Percentiles rank a stretch among this genome's conserved stretches.
phyloP scores from a whole-genome alignment of 495 filamentous ascomycete species.

The Aspergillus hancockii region DNA sequence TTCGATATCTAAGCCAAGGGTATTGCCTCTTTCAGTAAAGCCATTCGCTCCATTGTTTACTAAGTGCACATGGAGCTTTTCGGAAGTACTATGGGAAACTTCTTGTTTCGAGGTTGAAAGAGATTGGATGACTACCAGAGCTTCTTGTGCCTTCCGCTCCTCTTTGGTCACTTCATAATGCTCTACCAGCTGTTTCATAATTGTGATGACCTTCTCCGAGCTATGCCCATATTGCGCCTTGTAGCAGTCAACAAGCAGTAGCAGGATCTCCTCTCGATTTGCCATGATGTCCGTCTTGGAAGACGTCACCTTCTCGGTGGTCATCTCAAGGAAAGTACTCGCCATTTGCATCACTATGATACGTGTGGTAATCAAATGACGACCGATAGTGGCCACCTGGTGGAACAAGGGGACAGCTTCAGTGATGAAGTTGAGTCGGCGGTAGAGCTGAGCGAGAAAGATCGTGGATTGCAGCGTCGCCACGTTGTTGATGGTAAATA shows the following conservation, averaged over 20 bases:
- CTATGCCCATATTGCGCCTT: slow-evolving; percentile 35
- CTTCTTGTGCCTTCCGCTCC: slow-evolving; percentile 19
- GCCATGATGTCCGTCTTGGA: slow-evolving; percentile 42
- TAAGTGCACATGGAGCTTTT: slow-evolving; percentile 13
- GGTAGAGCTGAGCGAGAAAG: slow-evolving; percentile 20
- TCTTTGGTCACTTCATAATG: slow-evolving; percentile 34
- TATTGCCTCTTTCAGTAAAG: slow-evolving; percentile 16
- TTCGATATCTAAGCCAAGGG: slow-evolving; percentile 16
- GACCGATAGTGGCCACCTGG: slow-evolving; percentile 30
- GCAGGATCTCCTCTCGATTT: slow-evolving; percentile 33
- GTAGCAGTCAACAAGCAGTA: slow-evolving; percentile 37
- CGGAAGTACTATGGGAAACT: slow-evolving; percentile 5
- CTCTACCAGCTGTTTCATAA: slow-evolving; percentile 32
- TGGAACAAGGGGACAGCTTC: slow-evolving; percentile 21
- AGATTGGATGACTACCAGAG: slow-evolving; percentile 10
- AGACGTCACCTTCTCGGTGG: slow-evolving; percentile 24
- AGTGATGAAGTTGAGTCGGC: slow-evolving; percentile 11
- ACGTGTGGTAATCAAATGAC: slow-evolving; percentile 29
- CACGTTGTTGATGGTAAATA: slow-evolving; percentile 29
- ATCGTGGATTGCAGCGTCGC: slow-evolving; percentile 26
- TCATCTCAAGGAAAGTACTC: slow-evolving; percentile 36
- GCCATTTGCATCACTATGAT: slow-evolving; percentile 39
- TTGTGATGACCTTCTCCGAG: slow-evolving; percentile 35
- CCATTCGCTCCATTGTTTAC: slow-evolving; percentile 7
- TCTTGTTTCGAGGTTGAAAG: slow-evolving; percentile 17